Conservation (phyloP, 306 rosid species). For the Parietaria judaica region DNA sequence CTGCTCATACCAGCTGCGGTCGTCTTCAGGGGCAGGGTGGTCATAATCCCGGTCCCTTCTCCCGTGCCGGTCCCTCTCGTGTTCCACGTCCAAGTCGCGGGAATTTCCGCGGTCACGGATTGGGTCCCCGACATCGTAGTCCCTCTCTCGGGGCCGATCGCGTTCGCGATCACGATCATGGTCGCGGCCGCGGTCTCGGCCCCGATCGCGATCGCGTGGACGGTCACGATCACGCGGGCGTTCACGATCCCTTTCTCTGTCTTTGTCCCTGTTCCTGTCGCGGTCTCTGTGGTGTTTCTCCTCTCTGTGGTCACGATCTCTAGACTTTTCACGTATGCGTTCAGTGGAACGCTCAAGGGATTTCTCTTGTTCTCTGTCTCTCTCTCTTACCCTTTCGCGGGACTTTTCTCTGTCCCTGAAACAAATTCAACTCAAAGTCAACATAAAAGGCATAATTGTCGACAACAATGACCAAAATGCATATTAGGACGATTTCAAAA, state of each 20-base stretch:
- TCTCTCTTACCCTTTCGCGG: constrained; percentile 70
- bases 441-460: neutral
- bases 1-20: constrained; percentile 55
- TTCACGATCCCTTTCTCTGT: constrained; percentile 45
- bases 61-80: constrained; percentile 56
- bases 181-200: constrained; percentile 59
- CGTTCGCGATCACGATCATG: constrained; percentile 49
- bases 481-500: too few species aligned
- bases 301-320: constrained; percentile 82
- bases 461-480: neutral
- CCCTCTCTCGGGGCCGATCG: constrained; percentile 58
- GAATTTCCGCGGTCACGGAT: constrained; percentile 60
- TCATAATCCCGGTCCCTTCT: constrained; percentile 50
- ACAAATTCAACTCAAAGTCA: neutral
- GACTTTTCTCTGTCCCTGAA: constrained; percentile 89
- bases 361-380: constrained; percentile 57
- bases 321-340: constrained; percentile 60
- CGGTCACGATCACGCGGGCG: constrained; percentile 77
- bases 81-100: constrained; percentile 55
- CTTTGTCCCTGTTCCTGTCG: constrained; percentile 55
- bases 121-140: constrained; percentile 53
- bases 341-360: constrained; percentile 69
- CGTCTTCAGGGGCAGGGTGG: constrained; percentile 54
- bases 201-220: constrained; percentile 48
- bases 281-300: constrained; percentile 92